Base-by-base conservation (phyloP, 768 basidiomycete species). In the Lanmaoa rubissima region DNA sequence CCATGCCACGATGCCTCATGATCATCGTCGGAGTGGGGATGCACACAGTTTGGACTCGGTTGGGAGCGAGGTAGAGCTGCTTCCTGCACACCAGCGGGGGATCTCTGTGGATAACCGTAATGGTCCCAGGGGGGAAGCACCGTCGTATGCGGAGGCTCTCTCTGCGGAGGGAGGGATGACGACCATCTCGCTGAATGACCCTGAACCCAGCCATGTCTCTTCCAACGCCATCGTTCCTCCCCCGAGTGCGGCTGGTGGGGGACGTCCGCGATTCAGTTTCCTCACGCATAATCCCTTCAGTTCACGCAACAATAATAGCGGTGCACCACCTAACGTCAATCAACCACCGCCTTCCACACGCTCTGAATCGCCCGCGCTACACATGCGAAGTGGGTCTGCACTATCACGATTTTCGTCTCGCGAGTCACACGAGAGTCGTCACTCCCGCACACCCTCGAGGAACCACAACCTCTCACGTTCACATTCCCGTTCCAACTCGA, bases 61-160 rank as follows among this genome's bases (percentile, higher is more conserved):
- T 21, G 67, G 57, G 36, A 71, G 67, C 48, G 63, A 62, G 24
- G 48, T 53, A 2, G 71, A 61, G 28, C 40, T 71, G 1, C 57
- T 71, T 34, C 45, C 38, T 35, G 19, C 50, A 9, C 67, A 70
- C 36, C 53, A 46, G n/a, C 61, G 61, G 14, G 41, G 3, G 0
- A 10, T 58, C 11, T 67, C 65, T 24, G 44, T 12, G 26, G 57
- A 51, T 14, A 19, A 16, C 14, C n/a, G 17, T 17, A 44, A 26
- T 13, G 80, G 79, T 63, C 76, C 79, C 10, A 73, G 84, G 58
- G 89, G 86, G 24, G 82, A 83, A 40, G 84, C 86, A 6, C 88
- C 89, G 5, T 70, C 87, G 0, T 91, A 91, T 68, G 82, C 79
- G 49, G 87, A 89, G 61, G 61, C 56, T 32, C 54, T 60, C 36